Percentiles rank a stretch among this genome's conserved stretches.
phyloP scores from a whole-genome alignment of 75 land plant genomes.

The Pinus tabuliformis region DNA sequence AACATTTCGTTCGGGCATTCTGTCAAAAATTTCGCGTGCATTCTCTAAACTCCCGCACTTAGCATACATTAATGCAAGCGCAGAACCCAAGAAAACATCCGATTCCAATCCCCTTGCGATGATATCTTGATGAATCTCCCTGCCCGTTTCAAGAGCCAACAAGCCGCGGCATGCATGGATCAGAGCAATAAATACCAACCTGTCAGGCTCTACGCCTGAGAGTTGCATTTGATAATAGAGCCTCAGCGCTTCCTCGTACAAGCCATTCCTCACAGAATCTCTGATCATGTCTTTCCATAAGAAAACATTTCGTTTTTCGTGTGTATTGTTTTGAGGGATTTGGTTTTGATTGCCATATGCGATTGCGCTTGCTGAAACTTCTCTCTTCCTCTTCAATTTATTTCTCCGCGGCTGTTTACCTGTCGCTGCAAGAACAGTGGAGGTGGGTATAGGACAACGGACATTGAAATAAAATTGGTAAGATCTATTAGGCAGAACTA shows the following conservation, averaged over 20 bases:
- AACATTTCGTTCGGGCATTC: slow-evolving; percentile 13
- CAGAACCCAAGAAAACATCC: slow-evolving; percentile 10
- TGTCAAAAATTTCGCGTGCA: slow-evolving; percentile 20
- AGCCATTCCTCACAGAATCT: not conserved
- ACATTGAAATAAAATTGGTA: too few species aligned
- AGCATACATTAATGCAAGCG: slow-evolving; percentile 16
- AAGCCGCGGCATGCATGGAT: slow-evolving; percentile 13
- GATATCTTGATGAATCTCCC: slow-evolving; percentile 13
- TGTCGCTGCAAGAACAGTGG: too few species aligned
- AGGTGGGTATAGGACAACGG: too few species aligned
- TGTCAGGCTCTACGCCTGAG: slow-evolving; percentile 10
- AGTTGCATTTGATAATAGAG: slow-evolving; percentile 8
- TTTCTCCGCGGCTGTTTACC: too few species aligned
- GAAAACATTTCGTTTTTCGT: too few species aligned
- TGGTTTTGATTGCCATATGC: too few species aligned
- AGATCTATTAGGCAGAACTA: too few species aligned
- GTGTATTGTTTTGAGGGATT: too few species aligned
- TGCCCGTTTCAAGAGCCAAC: slow-evolving; percentile 12
- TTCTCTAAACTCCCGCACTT: slow-evolving; percentile 18
- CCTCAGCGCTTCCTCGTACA: slow-evolving; percentile 9
- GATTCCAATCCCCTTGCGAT: slow-evolving; percentile 16
- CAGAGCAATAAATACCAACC: slow-evolving; percentile 6
- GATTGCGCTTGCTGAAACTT: too few species aligned
- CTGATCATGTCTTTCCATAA: too few species aligned
- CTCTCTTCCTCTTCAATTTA: too few species aligned